These are phyloP conservation scores for Cyphellophora europaea DNA, from an alignment of 2,329 filamentous ascomycete species.

Conservation along the genomic window DNA sequence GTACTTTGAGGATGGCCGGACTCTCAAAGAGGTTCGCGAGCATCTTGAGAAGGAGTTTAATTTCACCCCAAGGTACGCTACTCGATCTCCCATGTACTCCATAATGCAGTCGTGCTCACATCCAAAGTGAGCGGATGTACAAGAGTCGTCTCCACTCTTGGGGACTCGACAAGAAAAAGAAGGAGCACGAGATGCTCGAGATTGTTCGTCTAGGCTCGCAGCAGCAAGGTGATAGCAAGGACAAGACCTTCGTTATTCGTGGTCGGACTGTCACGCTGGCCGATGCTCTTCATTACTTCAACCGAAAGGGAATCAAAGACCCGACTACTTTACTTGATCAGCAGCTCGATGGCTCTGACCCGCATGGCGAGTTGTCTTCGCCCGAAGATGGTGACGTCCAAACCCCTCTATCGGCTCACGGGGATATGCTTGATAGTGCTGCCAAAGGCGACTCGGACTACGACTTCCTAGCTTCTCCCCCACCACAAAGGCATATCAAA, in stretches of 20 bases:
- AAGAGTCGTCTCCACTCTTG: slow-evolving; percentile 19
- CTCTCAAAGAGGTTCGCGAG: slow-evolving; percentile 19
- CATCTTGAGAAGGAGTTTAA: slow-evolving; percentile 17
- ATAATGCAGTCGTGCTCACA: not conserved
- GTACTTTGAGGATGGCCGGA: slow-evolving; percentile 19
- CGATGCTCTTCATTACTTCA: slow-evolving; percentile 20
- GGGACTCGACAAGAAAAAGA: slow-evolving; percentile 20
- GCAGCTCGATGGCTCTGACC: slow-evolving; percentile 3
- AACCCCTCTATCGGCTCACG: slow-evolving; percentile 15
- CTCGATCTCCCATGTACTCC: slow-evolving; percentile 1
- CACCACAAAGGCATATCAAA: slow-evolving; percentile 6
- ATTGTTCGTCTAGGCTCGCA: slow-evolving; percentile 18
- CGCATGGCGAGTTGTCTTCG: slow-evolving; percentile 12
- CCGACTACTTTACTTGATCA: slow-evolving; percentile 16
- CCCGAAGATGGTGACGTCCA: slow-evolving; percentile 15
- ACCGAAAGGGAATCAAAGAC: slow-evolving; percentile 20
- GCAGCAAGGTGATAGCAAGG: slow-evolving; percentile 17
- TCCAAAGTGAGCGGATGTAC: slow-evolving; percentile 19
- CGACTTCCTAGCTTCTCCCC: slow-evolving; percentile 10
- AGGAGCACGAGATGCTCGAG: slow-evolving; percentile 21
- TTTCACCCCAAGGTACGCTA: slow-evolving; percentile 19
- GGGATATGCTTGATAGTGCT: slow-evolving; percentile 9
- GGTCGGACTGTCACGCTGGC: slow-evolving; percentile 18
- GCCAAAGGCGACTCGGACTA: slow-evolving; percentile 10
- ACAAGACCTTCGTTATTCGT: slow-evolving; percentile 18